phyloP scores from a whole-genome alignment of 202 grass and related monocot genomes.

The Sporobolus alterniflorus region DNA sequence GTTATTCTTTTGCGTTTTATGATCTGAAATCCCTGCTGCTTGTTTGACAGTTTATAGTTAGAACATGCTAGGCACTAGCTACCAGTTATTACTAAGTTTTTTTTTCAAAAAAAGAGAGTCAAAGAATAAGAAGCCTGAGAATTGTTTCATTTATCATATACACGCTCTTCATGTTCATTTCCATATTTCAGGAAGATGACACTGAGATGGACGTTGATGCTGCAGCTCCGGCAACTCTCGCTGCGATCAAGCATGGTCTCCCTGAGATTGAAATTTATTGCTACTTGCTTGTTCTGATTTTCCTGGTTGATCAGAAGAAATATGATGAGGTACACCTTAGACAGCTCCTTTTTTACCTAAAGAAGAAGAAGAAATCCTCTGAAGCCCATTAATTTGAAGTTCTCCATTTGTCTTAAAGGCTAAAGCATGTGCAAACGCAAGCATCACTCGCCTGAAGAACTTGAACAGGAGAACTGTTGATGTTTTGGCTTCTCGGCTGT shows the following conservation, averaged over 20 bases:
- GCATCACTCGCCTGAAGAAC: constrained; percentile 74
- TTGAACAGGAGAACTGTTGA: constrained; percentile 85
- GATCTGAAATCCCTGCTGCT: not conserved
- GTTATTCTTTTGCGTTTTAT: not conserved
- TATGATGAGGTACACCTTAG: constrained; percentile 58
- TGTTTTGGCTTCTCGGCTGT: constrained; percentile 77
- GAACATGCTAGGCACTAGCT: not conserved
- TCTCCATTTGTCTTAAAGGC: constrained; percentile 48
- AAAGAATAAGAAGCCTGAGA: not conserved
- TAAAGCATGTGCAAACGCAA: constrained; percentile 73
- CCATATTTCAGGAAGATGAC: constrained; percentile 39
- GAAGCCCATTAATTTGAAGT: not conserved
- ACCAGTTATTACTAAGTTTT: not conserved
- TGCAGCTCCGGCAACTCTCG: constrained; percentile 39
- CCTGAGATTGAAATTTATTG: constrained; percentile 92
- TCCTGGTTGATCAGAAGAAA: constrained; percentile 82
- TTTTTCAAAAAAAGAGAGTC: not conserved
- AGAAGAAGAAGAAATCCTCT: not conserved
- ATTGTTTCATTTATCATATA: not conserved
- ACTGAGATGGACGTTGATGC: constrained; percentile 80
- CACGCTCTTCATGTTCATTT: not conserved
- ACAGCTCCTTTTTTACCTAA: not conserved
- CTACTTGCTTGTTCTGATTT: constrained; percentile 85
- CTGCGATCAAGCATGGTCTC: constrained; percentile 63
- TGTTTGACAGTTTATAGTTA: not conserved